Evolutionary conservation across 23 red algal genomes (phyloP).

Genomic region (Gracilaria caudata): DNA sequence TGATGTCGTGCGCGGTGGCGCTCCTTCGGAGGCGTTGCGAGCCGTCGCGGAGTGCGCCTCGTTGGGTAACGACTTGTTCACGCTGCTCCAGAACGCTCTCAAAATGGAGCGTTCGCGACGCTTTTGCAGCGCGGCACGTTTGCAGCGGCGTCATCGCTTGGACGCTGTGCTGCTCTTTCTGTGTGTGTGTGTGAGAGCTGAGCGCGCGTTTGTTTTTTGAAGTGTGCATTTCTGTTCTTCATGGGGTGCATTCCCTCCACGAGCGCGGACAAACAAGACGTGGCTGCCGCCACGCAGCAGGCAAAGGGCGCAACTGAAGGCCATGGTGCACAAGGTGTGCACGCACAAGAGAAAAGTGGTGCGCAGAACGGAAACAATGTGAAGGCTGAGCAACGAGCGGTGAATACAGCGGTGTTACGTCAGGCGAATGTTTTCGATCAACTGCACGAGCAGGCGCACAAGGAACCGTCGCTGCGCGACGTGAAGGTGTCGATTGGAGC

Average conservation of each 20-base stretch:
- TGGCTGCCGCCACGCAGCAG: neutral
- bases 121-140: too few species aligned
- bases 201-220: too few species aligned
- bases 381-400: neutral
- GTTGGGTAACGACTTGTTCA: neutral
- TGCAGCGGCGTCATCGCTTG: too few species aligned
- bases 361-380: neutral
- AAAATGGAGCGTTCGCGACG: neutral
- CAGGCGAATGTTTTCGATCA: slow-evolving; percentile 21
- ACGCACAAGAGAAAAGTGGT: neutral
- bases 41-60: neutral
- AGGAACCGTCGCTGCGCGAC: neutral
- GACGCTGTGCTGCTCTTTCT: too few species aligned
- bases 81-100: neutral
- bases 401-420: slow-evolving; percentile 1
- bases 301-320: neutral
- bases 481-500: neutral
- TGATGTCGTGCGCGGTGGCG: too few species aligned
- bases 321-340: neutral
- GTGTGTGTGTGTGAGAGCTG: too few species aligned
- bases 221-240: too few species aligned
- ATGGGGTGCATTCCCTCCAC: slow-evolving; percentile 16
- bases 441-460: slow-evolving; percentile 17
- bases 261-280: neutral
- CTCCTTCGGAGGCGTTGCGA: too few species aligned